Percentiles rank a stretch among this genome's conserved stretches.
phyloP scores from a whole-genome alignment of 1,139 yeast genomes.

The Pichia sp. region DNA sequence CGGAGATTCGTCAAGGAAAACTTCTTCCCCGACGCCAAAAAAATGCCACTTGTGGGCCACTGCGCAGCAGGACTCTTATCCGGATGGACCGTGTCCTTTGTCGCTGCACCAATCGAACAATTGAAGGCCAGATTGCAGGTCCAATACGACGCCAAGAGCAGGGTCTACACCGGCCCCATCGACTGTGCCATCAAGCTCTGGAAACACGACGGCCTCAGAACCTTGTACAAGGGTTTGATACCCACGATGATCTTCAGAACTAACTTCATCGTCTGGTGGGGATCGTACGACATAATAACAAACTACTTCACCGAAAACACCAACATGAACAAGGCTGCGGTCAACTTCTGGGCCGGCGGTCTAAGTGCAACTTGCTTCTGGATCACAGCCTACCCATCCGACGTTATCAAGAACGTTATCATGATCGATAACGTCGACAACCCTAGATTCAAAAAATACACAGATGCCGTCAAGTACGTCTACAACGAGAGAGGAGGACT shows the following conservation, averaged over 20 bases:
- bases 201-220: slow-evolving; percentile 58
- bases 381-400: slow-evolving; percentile 87
- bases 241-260: slow-evolving; percentile 86
- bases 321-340: slow-evolving; percentile 55
- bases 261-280: slow-evolving; percentile 92
- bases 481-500: slow-evolving; percentile 55
- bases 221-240: slow-evolving; percentile 73
- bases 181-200: slow-evolving; percentile 59
- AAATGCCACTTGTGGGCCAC: slow-evolving; percentile 70
- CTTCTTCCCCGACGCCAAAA: slow-evolving; percentile 51
- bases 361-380: slow-evolving; percentile 81
- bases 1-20: slow-evolving; percentile 61
- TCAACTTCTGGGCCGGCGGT: slow-evolving; percentile 92
- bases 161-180: slow-evolving; percentile 69
- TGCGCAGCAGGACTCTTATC: slow-evolving; percentile 75
- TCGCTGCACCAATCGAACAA: slow-evolving; percentile 91
- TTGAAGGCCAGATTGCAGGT: slow-evolving; percentile 86
- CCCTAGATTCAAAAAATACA: slow-evolving; percentile 70
- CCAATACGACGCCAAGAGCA: slow-evolving; percentile 77
- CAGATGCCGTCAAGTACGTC: slow-evolving; percentile 65
- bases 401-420: slow-evolving; percentile 82
- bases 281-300: slow-evolving; percentile 77
- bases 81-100: slow-evolving; percentile 88
- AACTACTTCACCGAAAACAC: slow-evolving; percentile 64
- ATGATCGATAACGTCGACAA: slow-evolving; percentile 73